These are phyloP conservation scores for Fraxinus cuspidata DNA, from an alignment of 257 asterid genomes.

Conservation along the genomic window DNA sequence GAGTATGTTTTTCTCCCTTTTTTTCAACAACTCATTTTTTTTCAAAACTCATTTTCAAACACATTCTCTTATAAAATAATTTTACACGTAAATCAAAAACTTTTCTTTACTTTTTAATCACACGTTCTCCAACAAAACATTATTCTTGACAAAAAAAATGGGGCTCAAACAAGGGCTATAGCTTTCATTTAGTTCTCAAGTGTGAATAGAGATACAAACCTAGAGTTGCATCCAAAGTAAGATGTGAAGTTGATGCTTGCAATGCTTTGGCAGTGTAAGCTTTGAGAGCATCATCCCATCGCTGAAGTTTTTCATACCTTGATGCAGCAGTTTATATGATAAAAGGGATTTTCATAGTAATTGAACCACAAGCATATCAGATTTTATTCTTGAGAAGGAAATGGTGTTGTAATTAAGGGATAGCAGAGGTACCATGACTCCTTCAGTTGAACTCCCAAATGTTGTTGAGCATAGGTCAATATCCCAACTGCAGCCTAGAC, in stretches of 20 bases:
- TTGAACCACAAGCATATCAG: neutral
- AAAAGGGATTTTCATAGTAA: slow-evolving; percentile 8
- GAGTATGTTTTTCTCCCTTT: too few relatives aligned
- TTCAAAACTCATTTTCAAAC: too few relatives aligned
- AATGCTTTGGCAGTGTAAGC: slow-evolving; percentile 94
- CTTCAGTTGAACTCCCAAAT: slow-evolving; percentile 91
- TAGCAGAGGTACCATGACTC: slow-evolving; percentile 77
- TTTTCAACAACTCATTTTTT: too few relatives aligned
- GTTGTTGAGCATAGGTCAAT: slow-evolving; percentile 88
- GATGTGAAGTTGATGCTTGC: slow-evolving; percentile 74
- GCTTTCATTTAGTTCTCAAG: slow-evolving; percentile 15
- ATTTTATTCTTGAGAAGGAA: slow-evolving; percentile 16
- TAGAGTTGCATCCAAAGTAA: slow-evolving; percentile 90
- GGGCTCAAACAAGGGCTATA: neutral
- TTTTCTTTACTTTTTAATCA: too few relatives aligned
- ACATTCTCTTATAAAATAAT: too few relatives aligned
- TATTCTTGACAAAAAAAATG: too few relatives aligned
- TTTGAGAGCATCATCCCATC: slow-evolving; percentile 99
- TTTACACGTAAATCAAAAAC: too few relatives aligned
- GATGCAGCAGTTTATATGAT: slow-evolving; percentile 22
- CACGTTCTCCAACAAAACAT: too few relatives aligned
- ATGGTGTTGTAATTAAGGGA: neutral
- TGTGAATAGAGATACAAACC: slow-evolving; percentile 52
- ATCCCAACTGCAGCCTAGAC: slow-evolving; percentile 97
- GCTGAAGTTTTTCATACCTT: slow-evolving; percentile 98